A percentile compares a stretch with the other conserved stretches of the same genome.
Evolutionary conservation across 495 filamentous ascomycete species (phyloP).

Genomic region (Copromyces sp.): DNA sequence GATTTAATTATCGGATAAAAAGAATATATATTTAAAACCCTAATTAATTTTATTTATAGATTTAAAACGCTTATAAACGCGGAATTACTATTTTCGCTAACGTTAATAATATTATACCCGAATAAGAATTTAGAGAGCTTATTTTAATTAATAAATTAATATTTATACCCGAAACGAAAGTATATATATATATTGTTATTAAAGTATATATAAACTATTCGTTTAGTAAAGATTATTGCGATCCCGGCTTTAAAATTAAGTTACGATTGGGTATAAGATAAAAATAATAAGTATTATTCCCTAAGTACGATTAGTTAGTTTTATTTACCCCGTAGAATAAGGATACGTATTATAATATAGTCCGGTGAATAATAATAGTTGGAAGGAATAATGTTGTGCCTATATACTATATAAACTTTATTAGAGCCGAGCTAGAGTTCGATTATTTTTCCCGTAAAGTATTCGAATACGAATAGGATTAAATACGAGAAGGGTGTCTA

Average conservation of each 20-base stretch:
- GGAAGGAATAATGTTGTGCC: neutral
- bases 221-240: neutral
- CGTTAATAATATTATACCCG: neutral
- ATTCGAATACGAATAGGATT: neutral
- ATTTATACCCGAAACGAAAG: neutral
- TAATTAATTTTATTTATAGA: neutral
- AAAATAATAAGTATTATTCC: neutral
- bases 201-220: neutral
- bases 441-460: neutral
- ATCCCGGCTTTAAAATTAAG: neutral
- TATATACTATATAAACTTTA: neutral
- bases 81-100: no score
- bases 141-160: neutral
- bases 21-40: neutral
- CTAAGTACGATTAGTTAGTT: neutral
- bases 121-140: neutral
- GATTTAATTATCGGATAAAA: neutral
- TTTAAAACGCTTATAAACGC: neutral
- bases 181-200: neutral
- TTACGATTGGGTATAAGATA: neutral
- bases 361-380: neutral
- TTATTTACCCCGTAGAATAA: neutral
- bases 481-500: neutral
- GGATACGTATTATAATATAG: neutral
- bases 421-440: neutral